Percentiles rank a stretch among this genome's conserved stretches.
Evolutionary conservation across 2,329 filamentous ascomycete species (phyloP).

Genomic region (Calonectria ilicicola): DNA sequence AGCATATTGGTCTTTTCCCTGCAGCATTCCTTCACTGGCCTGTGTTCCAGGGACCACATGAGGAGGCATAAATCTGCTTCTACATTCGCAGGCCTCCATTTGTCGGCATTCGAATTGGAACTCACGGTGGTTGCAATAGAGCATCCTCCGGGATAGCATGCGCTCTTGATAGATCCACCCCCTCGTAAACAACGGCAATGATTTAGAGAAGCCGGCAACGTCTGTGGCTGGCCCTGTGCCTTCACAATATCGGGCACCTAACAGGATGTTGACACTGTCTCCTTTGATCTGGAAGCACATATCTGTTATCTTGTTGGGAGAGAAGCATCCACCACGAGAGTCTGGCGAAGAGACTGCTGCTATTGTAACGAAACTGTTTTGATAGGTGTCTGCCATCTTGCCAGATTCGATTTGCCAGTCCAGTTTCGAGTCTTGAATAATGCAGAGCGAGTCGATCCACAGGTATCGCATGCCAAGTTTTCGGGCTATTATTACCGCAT

Average conservation of each 20-base stretch:
- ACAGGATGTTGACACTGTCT: not conserved
- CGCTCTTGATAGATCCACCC: conserved; percentile 40
- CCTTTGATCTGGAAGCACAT: not conserved
- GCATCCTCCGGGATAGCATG: conserved; percentile 30
- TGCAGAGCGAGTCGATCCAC: conserved; percentile 12
- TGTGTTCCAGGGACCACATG: not conserved
- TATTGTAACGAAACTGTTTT: not conserved
- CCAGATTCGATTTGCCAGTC: conserved; percentile 15
- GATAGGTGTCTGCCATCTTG: conserved; percentile 14
- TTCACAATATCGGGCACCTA: not conserved
- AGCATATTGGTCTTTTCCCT: not conserved
- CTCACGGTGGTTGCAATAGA: conserved; percentile 32
- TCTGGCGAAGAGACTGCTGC: not conserved
- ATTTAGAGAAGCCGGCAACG: not conserved
- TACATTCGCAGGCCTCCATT: conserved; percentile 26
- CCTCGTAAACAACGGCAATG: conserved; percentile 10
- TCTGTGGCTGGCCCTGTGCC: not conserved
- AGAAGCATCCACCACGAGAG: conserved; percentile 9
- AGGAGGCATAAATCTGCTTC: not conserved
- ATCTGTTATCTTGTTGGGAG: not conserved
- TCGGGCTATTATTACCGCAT: not conserved
- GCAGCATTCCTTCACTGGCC: not conserved
- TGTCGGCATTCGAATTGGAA: conserved; percentile 32
- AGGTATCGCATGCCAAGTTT: not conserved
- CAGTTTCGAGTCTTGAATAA: not conserved